Evolutionary conservation across 148 eudicot species (phyloP).

Genomic region (Cornus kousa): DNA sequence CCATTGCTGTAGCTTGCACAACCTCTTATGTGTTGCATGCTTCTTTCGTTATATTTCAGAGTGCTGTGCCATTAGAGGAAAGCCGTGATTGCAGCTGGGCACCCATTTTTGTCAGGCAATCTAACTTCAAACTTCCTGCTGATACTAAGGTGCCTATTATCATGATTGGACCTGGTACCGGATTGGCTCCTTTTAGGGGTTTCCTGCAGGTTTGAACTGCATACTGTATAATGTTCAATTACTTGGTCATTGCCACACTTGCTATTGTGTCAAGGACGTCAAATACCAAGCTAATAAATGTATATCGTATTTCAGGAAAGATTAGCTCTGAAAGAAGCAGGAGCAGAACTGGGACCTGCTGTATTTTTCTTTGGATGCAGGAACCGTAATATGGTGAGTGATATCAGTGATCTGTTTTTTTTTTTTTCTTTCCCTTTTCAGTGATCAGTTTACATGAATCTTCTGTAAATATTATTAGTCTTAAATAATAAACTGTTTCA

Average conservation of each 20-base stretch:
- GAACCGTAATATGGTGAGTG: slow-evolving; percentile 64
- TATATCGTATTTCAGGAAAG: slow-evolving; percentile 60
- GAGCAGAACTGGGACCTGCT: slow-evolving; percentile 77
- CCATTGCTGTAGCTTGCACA: not conserved
- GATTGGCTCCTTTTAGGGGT: slow-evolving; percentile 98
- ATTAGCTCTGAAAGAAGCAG: slow-evolving; percentile 77
- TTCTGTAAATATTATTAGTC: not conserved
- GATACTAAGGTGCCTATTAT: slow-evolving; percentile 77
- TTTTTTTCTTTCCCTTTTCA: no score
- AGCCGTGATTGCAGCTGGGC: slow-evolving; percentile 73
- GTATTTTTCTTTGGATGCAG: slow-evolving; percentile 87
- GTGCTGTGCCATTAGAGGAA: slow-evolving; percentile 63
- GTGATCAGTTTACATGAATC: not conserved
- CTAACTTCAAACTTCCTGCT: slow-evolving; percentile 87
- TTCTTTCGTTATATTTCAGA: slow-evolving; percentile 48
- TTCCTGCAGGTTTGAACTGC: slow-evolving; percentile 75
- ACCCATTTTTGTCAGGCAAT: slow-evolving; percentile 82
- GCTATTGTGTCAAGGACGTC: not conserved
- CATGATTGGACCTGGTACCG: slow-evolving; percentile 99
- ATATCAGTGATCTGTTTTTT: not conserved
- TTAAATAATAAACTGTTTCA: no score
- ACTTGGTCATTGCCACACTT: not conserved
- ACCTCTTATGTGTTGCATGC: not conserved
- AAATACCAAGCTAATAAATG: not conserved
- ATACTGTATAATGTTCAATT: not conserved